phyloP scores from a whole-genome alignment of 2,329 filamentous ascomycete genomes.

The Aspergillus glaucus region DNA sequence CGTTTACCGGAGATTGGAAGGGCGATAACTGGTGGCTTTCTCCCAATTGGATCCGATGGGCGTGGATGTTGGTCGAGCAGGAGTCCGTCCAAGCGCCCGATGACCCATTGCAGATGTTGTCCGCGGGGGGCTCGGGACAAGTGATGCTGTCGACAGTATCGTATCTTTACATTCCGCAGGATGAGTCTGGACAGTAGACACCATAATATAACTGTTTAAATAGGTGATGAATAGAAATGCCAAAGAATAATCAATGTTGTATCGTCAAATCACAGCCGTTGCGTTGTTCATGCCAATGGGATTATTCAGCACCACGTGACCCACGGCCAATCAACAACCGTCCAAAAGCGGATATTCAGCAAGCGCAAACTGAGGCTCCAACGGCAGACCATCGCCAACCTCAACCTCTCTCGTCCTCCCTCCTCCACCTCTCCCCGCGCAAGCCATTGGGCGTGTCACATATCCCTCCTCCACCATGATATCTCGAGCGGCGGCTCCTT shows the following conservation, averaged over 20 bases:
- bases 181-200: slow-evolving; percentile 1
- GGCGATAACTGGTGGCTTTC: slow-evolving; percentile 31
- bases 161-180: slow-evolving; percentile 33
- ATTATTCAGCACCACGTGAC: slow-evolving; percentile 27
- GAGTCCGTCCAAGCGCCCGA: slow-evolving; percentile 32
- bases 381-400: slow-evolving; percentile 11
- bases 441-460: slow-evolving; percentile 27
- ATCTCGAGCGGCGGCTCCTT: slow-evolving; percentile 41
- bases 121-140: slow-evolving; percentile 6
- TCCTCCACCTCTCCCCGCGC: slow-evolving; percentile 17
- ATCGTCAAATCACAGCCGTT: no score
- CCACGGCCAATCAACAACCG: slow-evolving; percentile 25
- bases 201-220: neutral
- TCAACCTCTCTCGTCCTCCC: slow-evolving; percentile 12
- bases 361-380: slow-evolving; percentile 31
- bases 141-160: slow-evolving; percentile 23
- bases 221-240: neutral
- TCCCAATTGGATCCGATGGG: slow-evolving; percentile 37
- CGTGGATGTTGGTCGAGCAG: slow-evolving; percentile 36
- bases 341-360: slow-evolving; percentile 36
- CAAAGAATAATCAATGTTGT: neutral
- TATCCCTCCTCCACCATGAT: slow-evolving; percentile 32
- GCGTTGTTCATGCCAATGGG: slow-evolving; percentile 1
- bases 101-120: slow-evolving; percentile 28
- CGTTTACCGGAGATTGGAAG: slow-evolving; percentile 15